Evolutionary conservation across 768 basidiomycete genomes (phyloP).

Genomic region (Serendipita indica): DNA sequence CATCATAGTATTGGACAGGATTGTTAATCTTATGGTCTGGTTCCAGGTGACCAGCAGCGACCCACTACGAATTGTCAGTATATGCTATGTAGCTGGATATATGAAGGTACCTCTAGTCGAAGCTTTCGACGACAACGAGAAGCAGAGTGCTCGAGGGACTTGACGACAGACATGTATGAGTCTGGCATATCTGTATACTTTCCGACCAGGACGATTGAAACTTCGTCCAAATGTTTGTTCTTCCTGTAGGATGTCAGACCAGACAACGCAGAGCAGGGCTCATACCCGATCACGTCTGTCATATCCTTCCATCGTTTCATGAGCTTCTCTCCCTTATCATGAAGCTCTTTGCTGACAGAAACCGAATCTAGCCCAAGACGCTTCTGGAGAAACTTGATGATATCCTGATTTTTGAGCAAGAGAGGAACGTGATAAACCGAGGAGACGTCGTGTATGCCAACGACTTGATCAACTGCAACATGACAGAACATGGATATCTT

Average conservation of each 20-base stretch:
- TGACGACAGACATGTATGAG: slow-evolving; percentile 96
- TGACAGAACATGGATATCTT: slow-evolving; percentile 99
- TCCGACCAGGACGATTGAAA: slow-evolving; percentile 82
- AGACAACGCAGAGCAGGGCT: slow-evolving; percentile 1
- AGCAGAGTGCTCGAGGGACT: slow-evolving; percentile 92
- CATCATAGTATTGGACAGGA: slow-evolving; percentile 86
- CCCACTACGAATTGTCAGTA: slow-evolving; percentile 47
- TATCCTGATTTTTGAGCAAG: slow-evolving; percentile 82
- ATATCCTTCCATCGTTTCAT: slow-evolving; percentile 66
- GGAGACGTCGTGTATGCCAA: slow-evolving; percentile 90
- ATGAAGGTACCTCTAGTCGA: slow-evolving; percentile 49
- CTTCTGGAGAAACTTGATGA: slow-evolving; percentile 67
- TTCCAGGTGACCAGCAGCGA: slow-evolving; percentile 88
- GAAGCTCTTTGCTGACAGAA: slow-evolving; percentile 39
- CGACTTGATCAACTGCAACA: slow-evolving; percentile 66
- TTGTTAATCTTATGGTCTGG: slow-evolving; percentile 58
- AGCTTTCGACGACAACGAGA: slow-evolving; percentile 83
- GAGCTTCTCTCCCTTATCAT: slow-evolving; percentile 48
- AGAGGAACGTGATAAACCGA: slow-evolving; percentile 97
- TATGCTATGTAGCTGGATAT: not conserved
- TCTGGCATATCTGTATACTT: slow-evolving; percentile 97
- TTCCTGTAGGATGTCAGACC: slow-evolving; percentile 38
- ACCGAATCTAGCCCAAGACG: slow-evolving; percentile 59
- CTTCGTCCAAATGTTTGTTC: slow-evolving; percentile 79
- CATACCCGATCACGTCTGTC: slow-evolving; percentile 35